Evolutionary conservation across 345 rosid species (phyloP).

Genomic region (Syzygium grande): DNA sequence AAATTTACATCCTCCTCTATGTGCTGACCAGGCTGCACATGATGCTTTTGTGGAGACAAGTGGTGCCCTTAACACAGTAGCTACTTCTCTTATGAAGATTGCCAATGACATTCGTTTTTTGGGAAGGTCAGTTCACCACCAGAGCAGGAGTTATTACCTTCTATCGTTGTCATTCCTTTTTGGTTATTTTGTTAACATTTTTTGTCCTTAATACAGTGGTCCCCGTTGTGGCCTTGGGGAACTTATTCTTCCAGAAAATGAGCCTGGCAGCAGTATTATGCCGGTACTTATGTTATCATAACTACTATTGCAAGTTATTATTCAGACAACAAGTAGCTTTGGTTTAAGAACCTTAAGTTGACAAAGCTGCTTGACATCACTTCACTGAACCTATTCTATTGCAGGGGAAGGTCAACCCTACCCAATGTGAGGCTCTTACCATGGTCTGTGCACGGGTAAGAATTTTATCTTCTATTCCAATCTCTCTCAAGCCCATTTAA

Average conservation of each 20-base stretch:
- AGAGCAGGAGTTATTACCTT: background rate
- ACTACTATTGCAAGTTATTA: background rate
- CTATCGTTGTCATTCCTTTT: background rate
- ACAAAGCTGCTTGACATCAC: background rate
- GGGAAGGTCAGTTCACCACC: conserved; percentile 52
- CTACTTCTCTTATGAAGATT: conserved; percentile 82
- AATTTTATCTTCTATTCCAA: background rate
- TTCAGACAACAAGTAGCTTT: background rate
- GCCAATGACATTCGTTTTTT: conserved; percentile 85
- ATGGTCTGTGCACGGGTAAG: conserved; percentile 98
- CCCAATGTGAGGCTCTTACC: conserved; percentile 96
- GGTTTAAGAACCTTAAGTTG: background rate
- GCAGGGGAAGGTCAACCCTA: conserved; percentile 98
- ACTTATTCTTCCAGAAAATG: conserved; percentile 97
- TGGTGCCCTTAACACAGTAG: conserved; percentile 80
- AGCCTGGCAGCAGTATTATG: conserved; percentile 99
- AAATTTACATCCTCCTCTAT: background rate
- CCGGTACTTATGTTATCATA: conserved; percentile 43
- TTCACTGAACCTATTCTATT: conserved; percentile 12
- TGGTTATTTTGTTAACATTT: conserved; percentile 13
- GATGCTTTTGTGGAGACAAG: conserved; percentile 97
- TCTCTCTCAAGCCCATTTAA: background rate
- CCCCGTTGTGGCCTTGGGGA: conserved; percentile 99
- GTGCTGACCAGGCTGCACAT: conserved; percentile 70
- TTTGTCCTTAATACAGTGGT: conserved; percentile 45